A percentile compares a stretch with the other conserved stretches of the same genome.
phyloP scores from a whole-genome alignment of 176 grass and related monocot genomes.

The Rhynchospora pubera region DNA sequence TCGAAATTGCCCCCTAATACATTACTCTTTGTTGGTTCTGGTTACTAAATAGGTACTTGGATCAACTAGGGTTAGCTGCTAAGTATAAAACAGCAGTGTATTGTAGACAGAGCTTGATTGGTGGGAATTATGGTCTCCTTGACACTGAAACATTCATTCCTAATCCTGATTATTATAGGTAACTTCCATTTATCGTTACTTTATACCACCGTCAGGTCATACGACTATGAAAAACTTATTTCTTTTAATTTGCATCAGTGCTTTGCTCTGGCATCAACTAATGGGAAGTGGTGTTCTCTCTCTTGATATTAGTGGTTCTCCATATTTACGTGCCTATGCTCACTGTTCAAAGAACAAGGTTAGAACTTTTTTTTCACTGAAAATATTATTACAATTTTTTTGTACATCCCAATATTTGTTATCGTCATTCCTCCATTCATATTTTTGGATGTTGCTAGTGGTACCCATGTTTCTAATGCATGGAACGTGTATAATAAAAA shows the following conservation, averaged over 20 bases:
- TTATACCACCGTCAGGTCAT: background rate
- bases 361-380: background rate
- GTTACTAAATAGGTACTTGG: constrained; percentile 67
- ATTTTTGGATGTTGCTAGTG: background rate
- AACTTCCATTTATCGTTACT: constrained; percentile 17
- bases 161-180: constrained; percentile 98
- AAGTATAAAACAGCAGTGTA: constrained; percentile 94
- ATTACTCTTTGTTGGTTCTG: constrained; percentile 13
- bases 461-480: background rate
- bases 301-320: constrained; percentile 52
- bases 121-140: constrained; percentile 96
- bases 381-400: background rate
- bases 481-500: background rate
- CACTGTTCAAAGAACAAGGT: constrained; percentile 83
- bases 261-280: constrained; percentile 82
- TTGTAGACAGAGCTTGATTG: constrained; percentile 83
- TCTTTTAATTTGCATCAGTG: constrained; percentile 43
- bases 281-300: constrained; percentile 85
- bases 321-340: constrained; percentile 72
- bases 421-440: background rate
- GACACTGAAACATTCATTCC: constrained; percentile 70
- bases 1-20: background rate
- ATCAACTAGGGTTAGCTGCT: constrained; percentile 83
- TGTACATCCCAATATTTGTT: background rate
- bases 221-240: background rate